Base-by-base conservation (phyloP, 2,329 filamentous ascomycete genomes). In the Thielaviopsis cerberus region DNA sequence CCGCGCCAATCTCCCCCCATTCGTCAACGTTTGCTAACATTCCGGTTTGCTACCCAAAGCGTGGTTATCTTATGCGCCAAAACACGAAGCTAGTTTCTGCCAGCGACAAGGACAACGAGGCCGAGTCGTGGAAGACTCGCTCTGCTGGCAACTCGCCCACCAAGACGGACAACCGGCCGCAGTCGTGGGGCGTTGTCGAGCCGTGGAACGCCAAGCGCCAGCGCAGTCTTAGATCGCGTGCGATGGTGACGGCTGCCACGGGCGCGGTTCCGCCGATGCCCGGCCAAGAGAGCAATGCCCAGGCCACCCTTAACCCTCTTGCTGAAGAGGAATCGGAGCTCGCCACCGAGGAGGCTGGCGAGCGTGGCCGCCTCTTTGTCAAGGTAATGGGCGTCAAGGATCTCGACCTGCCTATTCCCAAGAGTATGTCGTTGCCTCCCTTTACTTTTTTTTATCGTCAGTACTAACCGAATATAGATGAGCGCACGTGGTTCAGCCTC, bases 341-440 rank as follows among this genome's bases (percentile, higher is more conserved):
- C 50, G 71, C 74, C 4, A 78, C 79, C 10, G 85, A 88, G 57
- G 90, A 96, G 60, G 88, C 82, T 57, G 84, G 83, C 60, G 92
- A 98, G 71, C 78, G 92, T 64, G 92, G 92, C 10, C 78, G 92
- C 61, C 77, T 98, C 1, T 98, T 98, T 65, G 90, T 98, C 63
- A 98, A 98, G 74, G 92, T 98, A n/a, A 85, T 97, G 69, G 90
- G 91, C 51, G 89, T 97, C 63, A 97, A 97, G 69, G 90, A 97
- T 65, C 77, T 98, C 41, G 90, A 96, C 66, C 75, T 97, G 51
- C 91, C 92, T 23, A 74, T 98, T 58, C 90, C 92, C 30, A 86
- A 84, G 72, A 91, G 88, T 92, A 78, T 77, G 85, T 71, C n/a
- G 13, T 52, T 11, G 5, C 30, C 52, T 34, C 41, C 23, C 53